These are phyloP conservation scores for Aspergillus sp. DNA, from an alignment of 2,329 filamentous ascomycete genomes.

Conservation along the genomic window DNA sequence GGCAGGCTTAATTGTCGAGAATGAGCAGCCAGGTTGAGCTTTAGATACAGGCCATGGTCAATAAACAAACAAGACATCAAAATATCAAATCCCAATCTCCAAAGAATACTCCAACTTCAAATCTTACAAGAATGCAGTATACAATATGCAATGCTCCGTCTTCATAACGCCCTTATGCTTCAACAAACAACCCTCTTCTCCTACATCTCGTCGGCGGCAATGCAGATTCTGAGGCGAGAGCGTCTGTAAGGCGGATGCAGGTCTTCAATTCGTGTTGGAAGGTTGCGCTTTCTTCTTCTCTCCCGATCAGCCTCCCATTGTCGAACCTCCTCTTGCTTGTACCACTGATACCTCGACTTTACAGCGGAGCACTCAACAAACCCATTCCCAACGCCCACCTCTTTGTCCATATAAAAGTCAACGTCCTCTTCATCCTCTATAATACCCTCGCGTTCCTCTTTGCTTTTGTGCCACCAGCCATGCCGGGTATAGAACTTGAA, in stretches of 20 bases:
- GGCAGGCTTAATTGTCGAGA: too few relatives aligned
- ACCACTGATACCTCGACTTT: background rate
- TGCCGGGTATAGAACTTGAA: constrained; percentile 25
- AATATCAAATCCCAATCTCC: too few relatives aligned
- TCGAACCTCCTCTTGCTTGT: background rate
- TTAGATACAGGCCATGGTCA: too few relatives aligned
- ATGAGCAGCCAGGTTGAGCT: too few relatives aligned
- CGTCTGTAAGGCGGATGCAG: background rate
- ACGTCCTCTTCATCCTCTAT: constrained; percentile 12
- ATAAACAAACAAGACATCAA: too few relatives aligned
- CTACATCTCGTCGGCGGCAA: background rate
- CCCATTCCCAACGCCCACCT: background rate
- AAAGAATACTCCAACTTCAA: too few relatives aligned
- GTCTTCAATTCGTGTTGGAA: background rate
- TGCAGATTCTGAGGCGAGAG: background rate
- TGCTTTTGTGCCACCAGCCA: constrained; percentile 21
- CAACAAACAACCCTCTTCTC: background rate
- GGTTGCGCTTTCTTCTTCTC: too few relatives aligned
- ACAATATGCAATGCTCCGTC: too few relatives aligned
- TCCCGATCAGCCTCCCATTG: background rate
- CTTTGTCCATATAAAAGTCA: background rate
- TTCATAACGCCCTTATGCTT: background rate
- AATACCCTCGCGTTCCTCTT: background rate
- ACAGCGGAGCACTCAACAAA: background rate
- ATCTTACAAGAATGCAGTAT: too few relatives aligned